A percentile compares a stretch with the other conserved stretches of the same genome.
phyloP scores from a whole-genome alignment of 352 stramenopile genomes.

The Globisporangium canariense region DNA sequence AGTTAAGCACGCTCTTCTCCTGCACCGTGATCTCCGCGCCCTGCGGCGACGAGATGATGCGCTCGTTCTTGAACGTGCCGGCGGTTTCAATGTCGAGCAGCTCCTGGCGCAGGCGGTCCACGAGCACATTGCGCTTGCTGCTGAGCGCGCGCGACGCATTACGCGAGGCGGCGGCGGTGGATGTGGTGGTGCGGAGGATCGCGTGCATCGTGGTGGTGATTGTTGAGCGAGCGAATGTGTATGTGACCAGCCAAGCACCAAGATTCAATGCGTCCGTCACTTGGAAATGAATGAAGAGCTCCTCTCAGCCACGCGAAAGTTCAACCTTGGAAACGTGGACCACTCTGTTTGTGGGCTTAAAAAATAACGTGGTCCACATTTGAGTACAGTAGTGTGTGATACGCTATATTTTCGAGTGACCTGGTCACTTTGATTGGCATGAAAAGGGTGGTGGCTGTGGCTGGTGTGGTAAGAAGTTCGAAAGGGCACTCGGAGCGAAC shows the following conservation, averaged over 20 bases:
- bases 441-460: conserved; percentile 1
- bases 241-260: conserved; percentile 2
- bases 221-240: neutral
- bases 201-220: conserved; percentile 3
- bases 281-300: conserved; percentile 6
- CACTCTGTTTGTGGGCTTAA: neutral
- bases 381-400: neutral
- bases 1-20: conserved; percentile 85
- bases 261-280: neutral
- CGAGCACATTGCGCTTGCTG: conserved; percentile 54
- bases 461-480: conserved; percentile 8
- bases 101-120: conserved; percentile 74
- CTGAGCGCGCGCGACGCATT: conserved; percentile 21
- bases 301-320: conserved; percentile 10
- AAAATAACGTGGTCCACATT: too few relatives aligned
- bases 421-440: conserved; percentile 5
- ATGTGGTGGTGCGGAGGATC: neutral
- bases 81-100: conserved; percentile 66
- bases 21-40: conserved; percentile 75
- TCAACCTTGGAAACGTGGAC: conserved; percentile 7
- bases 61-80: conserved; percentile 86
- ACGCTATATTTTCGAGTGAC: neutral
- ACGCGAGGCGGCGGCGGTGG: neutral
- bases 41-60: conserved; percentile 89
- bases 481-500: neutral